A percentile compares a stretch with the other conserved stretches of the same genome.
phyloP scores from a whole-genome alignment of 129 eudicot species.

The Flaveria trinervia region DNA sequence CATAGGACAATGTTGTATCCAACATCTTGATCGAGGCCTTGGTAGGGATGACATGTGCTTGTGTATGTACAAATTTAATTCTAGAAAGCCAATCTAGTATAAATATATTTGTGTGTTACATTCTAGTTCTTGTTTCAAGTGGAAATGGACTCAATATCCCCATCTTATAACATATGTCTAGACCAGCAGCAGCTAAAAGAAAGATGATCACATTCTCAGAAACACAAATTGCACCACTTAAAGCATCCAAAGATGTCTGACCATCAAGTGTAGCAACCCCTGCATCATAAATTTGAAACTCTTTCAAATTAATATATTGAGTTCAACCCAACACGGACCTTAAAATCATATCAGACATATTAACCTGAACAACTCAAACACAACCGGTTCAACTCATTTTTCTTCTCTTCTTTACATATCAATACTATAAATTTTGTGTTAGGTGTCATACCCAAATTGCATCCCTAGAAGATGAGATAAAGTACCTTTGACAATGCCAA shows the following conservation, averaged over 20 bases:
- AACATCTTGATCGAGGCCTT: slow-evolving; percentile 8
- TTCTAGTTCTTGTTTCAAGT: slow-evolving; percentile 42
- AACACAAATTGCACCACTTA: slow-evolving; percentile 58
- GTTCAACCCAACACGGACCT: too few relatives aligned
- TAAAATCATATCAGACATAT: too few relatives aligned
- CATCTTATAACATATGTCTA: slow-evolving; percentile 75
- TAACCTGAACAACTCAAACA: not conserved
- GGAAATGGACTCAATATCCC: slow-evolving; percentile 79
- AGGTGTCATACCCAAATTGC: too few relatives aligned
- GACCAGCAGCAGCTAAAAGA: slow-evolving; percentile 74
- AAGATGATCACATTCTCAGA: slow-evolving; percentile 71
- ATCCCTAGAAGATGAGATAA: too few relatives aligned
- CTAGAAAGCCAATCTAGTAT: slow-evolving; percentile 6
- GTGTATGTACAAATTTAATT: not conserved
- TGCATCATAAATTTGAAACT: slow-evolving; percentile 33
- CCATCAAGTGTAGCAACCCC: slow-evolving; percentile 81
- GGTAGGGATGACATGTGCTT: not conserved
- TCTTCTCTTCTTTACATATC: not conserved
- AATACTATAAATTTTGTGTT: not conserved
- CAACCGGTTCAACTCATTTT: not conserved
- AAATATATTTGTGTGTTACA: slow-evolving; percentile 20
- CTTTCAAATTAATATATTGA: not conserved
- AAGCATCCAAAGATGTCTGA: slow-evolving; percentile 61
- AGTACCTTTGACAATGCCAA: slow-evolving; percentile 91
- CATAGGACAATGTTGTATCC: slow-evolving; percentile 10